Base-by-base conservation (phyloP, 768 basidiomycete species). In the Rhizopogon salebrosus region DNA sequence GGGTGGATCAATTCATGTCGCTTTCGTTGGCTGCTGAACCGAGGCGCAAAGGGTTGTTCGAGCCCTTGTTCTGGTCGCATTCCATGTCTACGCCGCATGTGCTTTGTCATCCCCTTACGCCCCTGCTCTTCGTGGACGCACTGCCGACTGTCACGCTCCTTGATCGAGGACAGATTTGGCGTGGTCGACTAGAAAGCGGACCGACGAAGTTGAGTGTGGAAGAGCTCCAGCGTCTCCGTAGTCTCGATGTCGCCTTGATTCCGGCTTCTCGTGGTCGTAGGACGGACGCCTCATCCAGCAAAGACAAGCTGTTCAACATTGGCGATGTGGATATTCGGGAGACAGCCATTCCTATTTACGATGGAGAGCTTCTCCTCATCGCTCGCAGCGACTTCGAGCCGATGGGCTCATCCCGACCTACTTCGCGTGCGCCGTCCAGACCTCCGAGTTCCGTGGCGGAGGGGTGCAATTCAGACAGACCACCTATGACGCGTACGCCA, bases 1-100 rank as follows among this genome's bases (percentile, higher is more conserved):
- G 86, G 7, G 70, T 87, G 55, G 88, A 88, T 23, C 86, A 88
- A 55, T 91, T 89, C 60, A 86, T 85, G 80, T 82, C 85, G 0
- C 72, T 89, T 18, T 92, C 90, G 2, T 65, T 89, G 31, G 81
- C 86, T 36, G 81, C 85, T 14, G 90, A 92, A 60, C 82, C 88
- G 6, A 78, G 84, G 20, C 75, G 83, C n/a, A 83, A 78, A 63
- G 86, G 87, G 7, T 68, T 85, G 2, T 91, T 88, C 52, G 87
- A 89, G 57, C 87, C 88, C 0, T 80, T 84, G 58, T 89, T 85
- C 68, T 92, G 88, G 88, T 71, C 75, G 4, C 76, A 78, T 40
- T 55, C 73, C 11, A 60, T 65, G 23, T 64, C 71, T 2, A 65
- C 72, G 36, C 62, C 73, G 0, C 66, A 69, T 20, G 58, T 65